These are phyloP conservation scores for Trichoderma guizhouense DNA, from an alignment of 2,329 filamentous ascomycete species.

Conservation along the genomic window DNA sequence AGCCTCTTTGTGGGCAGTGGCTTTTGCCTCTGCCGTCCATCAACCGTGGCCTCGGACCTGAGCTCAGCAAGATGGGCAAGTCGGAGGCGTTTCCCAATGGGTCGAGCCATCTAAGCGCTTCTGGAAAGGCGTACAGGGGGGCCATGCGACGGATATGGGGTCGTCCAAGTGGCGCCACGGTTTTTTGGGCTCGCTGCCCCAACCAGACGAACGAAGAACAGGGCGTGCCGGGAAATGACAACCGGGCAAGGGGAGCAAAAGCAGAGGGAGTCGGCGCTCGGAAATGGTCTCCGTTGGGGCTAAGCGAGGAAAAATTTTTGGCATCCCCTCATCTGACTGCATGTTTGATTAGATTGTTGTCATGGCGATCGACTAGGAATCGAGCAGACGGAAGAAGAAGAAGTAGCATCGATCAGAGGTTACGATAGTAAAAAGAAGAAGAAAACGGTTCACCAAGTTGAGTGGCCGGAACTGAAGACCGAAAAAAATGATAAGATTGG, in stretches of 20 bases:
- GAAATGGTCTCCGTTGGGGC: slow-evolving; percentile 16
- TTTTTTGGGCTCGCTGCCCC: slow-evolving; percentile 16
- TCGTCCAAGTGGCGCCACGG: slow-evolving; percentile 17
- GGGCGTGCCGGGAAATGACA: slow-evolving; percentile 14
- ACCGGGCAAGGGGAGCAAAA: slow-evolving; percentile 5
- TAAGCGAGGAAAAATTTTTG: slow-evolving; percentile 12
- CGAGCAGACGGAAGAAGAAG: neutral
- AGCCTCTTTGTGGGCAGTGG: slow-evolving; percentile 3
- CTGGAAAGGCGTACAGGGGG: slow-evolving; percentile 13
- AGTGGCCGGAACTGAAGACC: neutral
- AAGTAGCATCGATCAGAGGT: neutral
- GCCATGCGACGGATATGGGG: slow-evolving; percentile 19
- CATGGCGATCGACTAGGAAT: neutral
- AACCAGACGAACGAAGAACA: slow-evolving; percentile 7
- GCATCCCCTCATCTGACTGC: slow-evolving; percentile 11
- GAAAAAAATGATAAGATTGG: neutral
- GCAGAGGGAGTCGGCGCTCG: slow-evolving; percentile 4
- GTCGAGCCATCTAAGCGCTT: slow-evolving; percentile 6
- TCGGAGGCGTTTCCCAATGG: slow-evolving; percentile 17
- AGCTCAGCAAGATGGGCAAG: slow-evolving; percentile 14
- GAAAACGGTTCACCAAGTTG: neutral
- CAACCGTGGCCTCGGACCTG: slow-evolving; percentile 13
- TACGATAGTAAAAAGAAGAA: neutral
- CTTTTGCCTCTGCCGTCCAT: neutral
- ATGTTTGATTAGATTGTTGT: neutral